Base-by-base conservation (phyloP, 2,329 filamentous ascomycete species). In the Diplocarpon rosae region DNA sequence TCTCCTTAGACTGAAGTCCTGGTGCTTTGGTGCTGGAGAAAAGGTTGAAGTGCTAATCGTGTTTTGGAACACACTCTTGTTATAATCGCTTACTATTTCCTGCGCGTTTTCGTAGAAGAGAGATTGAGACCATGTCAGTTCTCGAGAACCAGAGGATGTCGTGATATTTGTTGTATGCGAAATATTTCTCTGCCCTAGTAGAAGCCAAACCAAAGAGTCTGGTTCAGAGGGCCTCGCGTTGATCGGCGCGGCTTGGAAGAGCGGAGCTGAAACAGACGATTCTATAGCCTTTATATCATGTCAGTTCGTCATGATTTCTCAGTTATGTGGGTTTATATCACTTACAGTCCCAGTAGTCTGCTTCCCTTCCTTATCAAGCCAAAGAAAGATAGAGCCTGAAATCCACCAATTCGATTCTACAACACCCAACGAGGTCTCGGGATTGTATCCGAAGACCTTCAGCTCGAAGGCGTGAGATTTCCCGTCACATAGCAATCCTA, bases 321-420 rank as follows among this genome's bases (percentile, higher is more conserved):
- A 38, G n/a, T 12, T 11, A 15, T n/a, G 2, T 1, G 17, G 31
- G 38, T 15, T 1, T n/a, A 32, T 3, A 2, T 1, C 13, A 46
- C 49, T 42, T 39, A 52, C 49, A 7, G 32, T 49, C 24, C 47
- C 44, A 7, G 40, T 47, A 0, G 42, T 49, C 27, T 51, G 44
- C 7, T 45, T 46, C 2, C 46, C 46, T 3, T 30, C 30, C 5
- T 61, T 58, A 32, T 53, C 49, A 13, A 51, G 12, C 76, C 83
- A 89, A 5, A 87, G 54, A 59, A 89, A 88, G 9, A 88, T 66
- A 59, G 86, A 88, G 36, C 82, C 84, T 0, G 78, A 81, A 1
- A 89, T 70, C n/a, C 81, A 72, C 85, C 84, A 89, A 56, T 78
- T 77, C 41, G 70, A 72, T 20, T 69, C 73, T 2, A 81, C 73